phyloP scores from a whole-genome alignment of 345 rosid species.

The Laguncularia racemosa region DNA sequence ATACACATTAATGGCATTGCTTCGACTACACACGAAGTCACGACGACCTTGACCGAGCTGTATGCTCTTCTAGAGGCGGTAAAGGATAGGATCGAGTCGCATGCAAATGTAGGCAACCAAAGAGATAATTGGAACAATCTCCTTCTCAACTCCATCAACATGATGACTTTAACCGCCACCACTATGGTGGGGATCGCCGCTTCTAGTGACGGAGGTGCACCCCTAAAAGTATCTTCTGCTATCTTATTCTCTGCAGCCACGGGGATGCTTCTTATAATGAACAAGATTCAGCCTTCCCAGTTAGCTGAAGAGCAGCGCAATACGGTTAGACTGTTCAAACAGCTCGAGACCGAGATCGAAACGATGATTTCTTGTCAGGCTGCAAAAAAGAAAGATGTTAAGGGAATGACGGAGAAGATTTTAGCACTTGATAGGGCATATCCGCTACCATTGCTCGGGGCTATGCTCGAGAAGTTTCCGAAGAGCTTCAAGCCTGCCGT shows the following conservation, averaged over 20 bases:
- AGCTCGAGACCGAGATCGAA: slow-evolving; percentile 17
- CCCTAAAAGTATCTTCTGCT: slow-evolving; percentile 9
- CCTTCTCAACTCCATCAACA: slow-evolving; percentile 45
- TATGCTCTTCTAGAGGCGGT: slow-evolving; percentile 5
- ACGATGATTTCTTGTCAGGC: slow-evolving; percentile 9
- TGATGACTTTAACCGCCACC: slow-evolving; percentile 53
- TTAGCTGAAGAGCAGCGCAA: slow-evolving; percentile 37
- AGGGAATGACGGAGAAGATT: no score
- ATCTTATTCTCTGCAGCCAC: slow-evolving; percentile 26
- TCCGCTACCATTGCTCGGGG: no score
- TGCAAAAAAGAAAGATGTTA: slow-evolving; percentile 5
- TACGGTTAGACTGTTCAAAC: slow-evolving; percentile 22
- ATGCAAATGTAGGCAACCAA: no score
- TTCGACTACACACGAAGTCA: no score
- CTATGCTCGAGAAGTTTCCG: no score
- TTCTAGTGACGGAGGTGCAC: not conserved
- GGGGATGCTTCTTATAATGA: slow-evolving; percentile 24
- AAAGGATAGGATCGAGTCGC: no score
- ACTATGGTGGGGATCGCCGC: slow-evolving; percentile 13
- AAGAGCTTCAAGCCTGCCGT: no score
- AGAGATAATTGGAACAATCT: no score
- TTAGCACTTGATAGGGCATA: no score
- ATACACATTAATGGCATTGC: no score
- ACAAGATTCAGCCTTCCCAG: slow-evolving; percentile 38
- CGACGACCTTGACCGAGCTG: no score